phyloP scores from a whole-genome alignment of 2,329 filamentous ascomycete species.

The Claviceps lovelessii region DNA sequence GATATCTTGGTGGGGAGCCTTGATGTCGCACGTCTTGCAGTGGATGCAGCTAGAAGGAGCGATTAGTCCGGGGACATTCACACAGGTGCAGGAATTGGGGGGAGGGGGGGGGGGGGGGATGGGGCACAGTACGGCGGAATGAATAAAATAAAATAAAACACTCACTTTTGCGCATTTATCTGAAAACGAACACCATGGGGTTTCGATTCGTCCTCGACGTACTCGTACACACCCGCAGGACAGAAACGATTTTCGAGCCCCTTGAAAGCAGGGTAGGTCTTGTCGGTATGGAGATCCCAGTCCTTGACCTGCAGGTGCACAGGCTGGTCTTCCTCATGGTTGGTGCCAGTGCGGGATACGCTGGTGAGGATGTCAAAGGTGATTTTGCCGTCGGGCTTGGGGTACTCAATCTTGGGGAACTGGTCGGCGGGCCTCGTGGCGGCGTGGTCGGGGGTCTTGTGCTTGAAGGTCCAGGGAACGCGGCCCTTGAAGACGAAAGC shows the following conservation, averaged over 20 bases:
- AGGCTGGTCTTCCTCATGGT: slow-evolving; percentile 97
- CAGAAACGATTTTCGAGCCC: slow-evolving; percentile 95
- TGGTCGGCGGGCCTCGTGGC: slow-evolving; percentile 68
- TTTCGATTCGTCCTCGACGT: slow-evolving; percentile 83
- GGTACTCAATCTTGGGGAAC: slow-evolving; percentile 83
- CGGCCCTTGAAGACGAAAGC: slow-evolving; percentile 75
- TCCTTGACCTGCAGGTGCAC: slow-evolving; percentile 91
- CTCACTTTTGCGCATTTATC: slow-evolving; percentile 95
- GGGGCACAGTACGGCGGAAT: no score
- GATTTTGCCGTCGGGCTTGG: slow-evolving; percentile 89
- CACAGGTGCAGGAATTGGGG: no score
- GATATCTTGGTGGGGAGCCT: slow-evolving; percentile 91
- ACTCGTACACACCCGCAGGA: slow-evolving; percentile 94
- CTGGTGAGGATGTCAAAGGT: slow-evolving; percentile 93
- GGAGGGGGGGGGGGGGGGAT: no score
- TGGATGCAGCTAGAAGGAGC: slow-evolving; percentile 65
- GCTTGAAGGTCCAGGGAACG: slow-evolving; percentile 82
- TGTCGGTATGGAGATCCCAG: slow-evolving; percentile 78
- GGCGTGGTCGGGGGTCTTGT: slow-evolving; percentile 62
- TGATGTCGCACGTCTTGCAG: slow-evolving; percentile 99
- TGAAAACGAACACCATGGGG: slow-evolving; percentile 85
- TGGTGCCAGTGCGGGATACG: slow-evolving; percentile 88
- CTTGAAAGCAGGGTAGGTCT: slow-evolving; percentile 76
- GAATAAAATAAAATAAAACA: slow-evolving; percentile 13
- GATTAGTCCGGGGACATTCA: no score